Evolutionary conservation across 331 rosid species (phyloP), one percentile per base, ranked within the genome.

Genomic region (Quercus tomentella): DNA sequence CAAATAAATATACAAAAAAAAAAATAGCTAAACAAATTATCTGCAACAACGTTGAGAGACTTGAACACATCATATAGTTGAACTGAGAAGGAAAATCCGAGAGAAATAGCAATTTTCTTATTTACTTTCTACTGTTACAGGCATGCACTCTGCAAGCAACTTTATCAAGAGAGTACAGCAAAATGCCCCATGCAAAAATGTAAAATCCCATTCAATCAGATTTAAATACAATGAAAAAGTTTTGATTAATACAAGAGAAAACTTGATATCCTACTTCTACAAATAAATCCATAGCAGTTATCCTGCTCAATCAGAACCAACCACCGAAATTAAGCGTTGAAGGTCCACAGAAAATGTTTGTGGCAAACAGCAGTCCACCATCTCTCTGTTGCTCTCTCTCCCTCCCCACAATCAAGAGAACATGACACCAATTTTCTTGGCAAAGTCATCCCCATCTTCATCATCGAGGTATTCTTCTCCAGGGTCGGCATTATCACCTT

Each of bases 391-490:
- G 61, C 65, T 55, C 72, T 70, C 61, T 66, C 62, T 67, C 62
- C 49, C 51, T 63, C 25, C 56, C 31, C 74, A 45, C 52, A 56
- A 83, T 88, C 87, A 94, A 4, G 93, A 81, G 66, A 85, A 81
- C 83, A 91, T 16, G 17, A 89, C 97, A 25, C 98, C 98, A 33
- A 92, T 94, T 89, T 92, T 94, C 92, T 94, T 94, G 16, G 97
- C 98, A 72, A 94, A 92, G 85, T 94, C 98, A 84, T 93, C 98
- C 60, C 90, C 97, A 3, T 89, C 94, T 76, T 89, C 98, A 15
- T 90, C 97, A 5, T 94, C 97, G 68, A 86, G 37, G 82, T 86
- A 92, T 49, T 89, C 97, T 83, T 82, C 90, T 71, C 84, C 94
- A 45, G 80, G 92, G 73, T 87, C 94, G 28, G 80, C 88, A 67